phyloP scores from a whole-genome alignment of 78 protist species.

The Monosiga brevicollis region DNA sequence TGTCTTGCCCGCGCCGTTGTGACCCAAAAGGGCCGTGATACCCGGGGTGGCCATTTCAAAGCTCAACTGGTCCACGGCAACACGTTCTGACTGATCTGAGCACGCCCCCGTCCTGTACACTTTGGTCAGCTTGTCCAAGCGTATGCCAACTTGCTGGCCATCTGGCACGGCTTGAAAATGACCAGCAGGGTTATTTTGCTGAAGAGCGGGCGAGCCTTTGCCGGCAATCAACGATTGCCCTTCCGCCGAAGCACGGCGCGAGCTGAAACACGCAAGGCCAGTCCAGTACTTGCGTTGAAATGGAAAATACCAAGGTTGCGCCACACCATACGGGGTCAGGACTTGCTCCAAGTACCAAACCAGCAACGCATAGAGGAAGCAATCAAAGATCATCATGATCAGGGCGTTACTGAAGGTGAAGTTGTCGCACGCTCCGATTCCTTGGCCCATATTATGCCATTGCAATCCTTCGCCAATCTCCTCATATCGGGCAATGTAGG shows the following conservation, averaged over 20 bases:
- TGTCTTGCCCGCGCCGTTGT: slow-evolving; percentile 29
- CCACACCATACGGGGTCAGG: slow-evolving; percentile 41
- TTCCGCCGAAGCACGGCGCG: background rate
- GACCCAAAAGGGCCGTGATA: background rate
- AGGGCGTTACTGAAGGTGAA: slow-evolving; percentile 2
- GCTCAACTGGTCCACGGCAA: background rate
- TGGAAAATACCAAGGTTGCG: slow-evolving; percentile 41
- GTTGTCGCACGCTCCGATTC: background rate
- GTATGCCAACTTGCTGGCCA: background rate
- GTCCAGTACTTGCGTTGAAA: slow-evolving; percentile 40
- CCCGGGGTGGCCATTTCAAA: background rate
- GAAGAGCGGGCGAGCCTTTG: too few relatives aligned
- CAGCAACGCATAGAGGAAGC: slow-evolving; percentile 24
- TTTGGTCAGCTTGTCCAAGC: background rate
- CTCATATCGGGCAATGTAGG: background rate
- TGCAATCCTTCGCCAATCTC: background rate
- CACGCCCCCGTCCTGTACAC: background rate
- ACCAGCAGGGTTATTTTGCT: too few relatives aligned
- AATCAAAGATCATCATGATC: slow-evolving; percentile 37
- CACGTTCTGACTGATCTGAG: background rate
- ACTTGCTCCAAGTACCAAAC: slow-evolving; percentile 62
- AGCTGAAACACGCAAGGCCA: background rate
- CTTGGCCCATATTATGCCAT: background rate
- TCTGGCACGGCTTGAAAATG: background rate
- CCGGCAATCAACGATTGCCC: too few relatives aligned